phyloP scores from a whole-genome alignment of 116 monocot species.

The Papilionanthe hybrid region DNA sequence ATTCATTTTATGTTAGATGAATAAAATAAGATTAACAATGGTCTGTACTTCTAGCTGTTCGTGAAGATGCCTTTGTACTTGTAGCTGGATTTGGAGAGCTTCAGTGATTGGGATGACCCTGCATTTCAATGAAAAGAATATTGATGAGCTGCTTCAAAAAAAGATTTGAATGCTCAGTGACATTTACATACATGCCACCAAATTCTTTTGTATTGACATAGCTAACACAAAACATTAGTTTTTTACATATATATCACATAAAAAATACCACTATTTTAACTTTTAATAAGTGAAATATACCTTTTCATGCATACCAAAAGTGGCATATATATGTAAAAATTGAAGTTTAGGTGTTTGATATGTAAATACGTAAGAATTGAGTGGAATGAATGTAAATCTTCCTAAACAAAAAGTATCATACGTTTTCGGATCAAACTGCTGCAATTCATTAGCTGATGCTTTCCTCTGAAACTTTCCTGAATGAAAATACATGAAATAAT shows the following conservation, averaged over 20 bases:
- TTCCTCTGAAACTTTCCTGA: slow-evolving; percentile 29
- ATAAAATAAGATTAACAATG: slow-evolving; percentile 1
- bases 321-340: too few species aligned
- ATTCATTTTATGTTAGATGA: background rate
- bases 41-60: slow-evolving; percentile 45
- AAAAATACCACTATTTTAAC: too few species aligned
- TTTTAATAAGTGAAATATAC: too few species aligned
- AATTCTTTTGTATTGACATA: too few species aligned
- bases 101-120: slow-evolving; percentile 40
- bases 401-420: background rate
- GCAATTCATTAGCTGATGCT: slow-evolving; percentile 12
- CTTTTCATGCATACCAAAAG: too few species aligned
- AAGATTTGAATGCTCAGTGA: background rate
- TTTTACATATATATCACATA: too few species aligned
- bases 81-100: slow-evolving; percentile 37
- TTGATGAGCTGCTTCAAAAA: background rate
- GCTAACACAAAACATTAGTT: too few species aligned
- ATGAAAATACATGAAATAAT: slow-evolving; percentile 3
- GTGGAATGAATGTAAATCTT: too few species aligned
- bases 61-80: slow-evolving; percentile 46
- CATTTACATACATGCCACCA: too few species aligned
- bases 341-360: too few species aligned
- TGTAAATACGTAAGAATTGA: too few species aligned
- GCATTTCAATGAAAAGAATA: background rate
- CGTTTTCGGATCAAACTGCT: slow-evolving; percentile 31